Percentiles rank a stretch among this genome's conserved stretches.
Conservation (phyloP, 2,329 filamentous ascomycete species). For the Talaromyces sp. region DNA sequence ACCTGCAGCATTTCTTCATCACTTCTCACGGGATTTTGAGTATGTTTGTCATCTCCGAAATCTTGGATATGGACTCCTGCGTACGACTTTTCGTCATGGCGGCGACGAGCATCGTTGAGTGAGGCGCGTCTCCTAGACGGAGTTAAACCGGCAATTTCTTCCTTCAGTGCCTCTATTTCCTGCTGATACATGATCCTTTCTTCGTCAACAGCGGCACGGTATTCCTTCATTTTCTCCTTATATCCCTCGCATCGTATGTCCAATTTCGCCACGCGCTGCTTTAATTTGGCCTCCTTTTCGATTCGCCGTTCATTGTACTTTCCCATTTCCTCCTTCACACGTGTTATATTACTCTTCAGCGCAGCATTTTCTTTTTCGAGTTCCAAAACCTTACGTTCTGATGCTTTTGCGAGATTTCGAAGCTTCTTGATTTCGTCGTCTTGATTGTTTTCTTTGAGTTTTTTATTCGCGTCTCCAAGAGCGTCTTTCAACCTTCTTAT, state of each 20-base stretch:
- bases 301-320: slow-evolving; percentile 40
- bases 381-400: slow-evolving; percentile 37
- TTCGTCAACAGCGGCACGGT: slow-evolving; percentile 31
- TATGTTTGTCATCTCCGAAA: slow-evolving; percentile 4
- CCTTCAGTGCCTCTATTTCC: slow-evolving; percentile 34
- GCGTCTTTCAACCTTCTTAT: slow-evolving; percentile 31
- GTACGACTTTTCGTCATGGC: slow-evolving; percentile 24
- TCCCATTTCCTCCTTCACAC: slow-evolving; percentile 40
- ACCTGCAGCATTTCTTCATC: slow-evolving; percentile 8
- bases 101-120: slow-evolving; percentile 23
- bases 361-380: slow-evolving; percentile 38
- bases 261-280: slow-evolving; percentile 36
- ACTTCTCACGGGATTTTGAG: neutral
- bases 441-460: slow-evolving; percentile 30
- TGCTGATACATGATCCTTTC: slow-evolving; percentile 37
- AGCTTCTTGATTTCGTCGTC: slow-evolving; percentile 33
- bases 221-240: slow-evolving; percentile 37
- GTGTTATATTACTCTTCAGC: slow-evolving; percentile 37
- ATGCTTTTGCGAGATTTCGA: slow-evolving; percentile 32
- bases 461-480: slow-evolving; percentile 31
- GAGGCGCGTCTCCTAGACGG: slow-evolving; percentile 20
- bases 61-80: slow-evolving; percentile 18
- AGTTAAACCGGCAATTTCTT: slow-evolving; percentile 27
- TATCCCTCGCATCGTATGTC: slow-evolving; percentile 39
- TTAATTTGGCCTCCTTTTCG: slow-evolving; percentile 39